These are phyloP conservation scores for Rhypophila decipiens DNA, from an alignment of 495 filamentous ascomycete species.

Conservation along the genomic window DNA sequence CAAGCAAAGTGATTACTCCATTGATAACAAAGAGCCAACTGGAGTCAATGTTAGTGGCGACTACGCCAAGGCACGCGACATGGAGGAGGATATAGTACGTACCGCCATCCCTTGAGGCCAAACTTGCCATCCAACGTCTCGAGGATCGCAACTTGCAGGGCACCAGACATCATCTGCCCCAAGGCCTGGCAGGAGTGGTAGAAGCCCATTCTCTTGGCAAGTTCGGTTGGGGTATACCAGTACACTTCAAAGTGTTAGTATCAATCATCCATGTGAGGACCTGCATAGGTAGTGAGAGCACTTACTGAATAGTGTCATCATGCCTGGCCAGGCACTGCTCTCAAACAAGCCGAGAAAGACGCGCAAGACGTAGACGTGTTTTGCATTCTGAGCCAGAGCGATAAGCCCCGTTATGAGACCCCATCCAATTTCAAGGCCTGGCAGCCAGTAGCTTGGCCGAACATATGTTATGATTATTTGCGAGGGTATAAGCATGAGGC, in stretches of 20 bases:
- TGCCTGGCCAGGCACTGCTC: conserved; percentile 36
- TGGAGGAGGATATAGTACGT: neutral
- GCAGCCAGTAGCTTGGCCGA: conserved; percentile 32
- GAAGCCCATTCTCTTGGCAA: conserved; percentile 37
- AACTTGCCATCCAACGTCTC: conserved; percentile 39
- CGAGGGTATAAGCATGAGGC: conserved; percentile 39
- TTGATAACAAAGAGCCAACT: conserved; percentile 50
- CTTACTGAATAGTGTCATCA: conserved; percentile 35
- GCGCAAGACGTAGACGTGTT: conserved; percentile 34
- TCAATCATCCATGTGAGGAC: neutral
- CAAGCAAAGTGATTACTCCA: conserved; percentile 41
- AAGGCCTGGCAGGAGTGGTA: conserved; percentile 37
- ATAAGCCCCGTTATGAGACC: conserved; percentile 31
- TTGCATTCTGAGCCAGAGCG: conserved; percentile 20
- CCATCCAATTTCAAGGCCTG: conserved; percentile 38
- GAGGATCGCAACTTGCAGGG: conserved; percentile 49
- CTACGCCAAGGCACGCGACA: neutral
- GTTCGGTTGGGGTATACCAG: conserved; percentile 33
- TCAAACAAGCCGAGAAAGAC: conserved; percentile 50
- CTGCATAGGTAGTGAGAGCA: neutral
- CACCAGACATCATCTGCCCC: conserved; percentile 35
- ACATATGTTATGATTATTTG: conserved; percentile 49
- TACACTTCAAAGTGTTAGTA: conserved; percentile 19
- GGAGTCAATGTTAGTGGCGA: neutral
- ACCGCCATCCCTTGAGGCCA: conserved; percentile 49